Conservation (phyloP, 257 asterid genomes). For the Solanum bulbocastanum region DNA sequence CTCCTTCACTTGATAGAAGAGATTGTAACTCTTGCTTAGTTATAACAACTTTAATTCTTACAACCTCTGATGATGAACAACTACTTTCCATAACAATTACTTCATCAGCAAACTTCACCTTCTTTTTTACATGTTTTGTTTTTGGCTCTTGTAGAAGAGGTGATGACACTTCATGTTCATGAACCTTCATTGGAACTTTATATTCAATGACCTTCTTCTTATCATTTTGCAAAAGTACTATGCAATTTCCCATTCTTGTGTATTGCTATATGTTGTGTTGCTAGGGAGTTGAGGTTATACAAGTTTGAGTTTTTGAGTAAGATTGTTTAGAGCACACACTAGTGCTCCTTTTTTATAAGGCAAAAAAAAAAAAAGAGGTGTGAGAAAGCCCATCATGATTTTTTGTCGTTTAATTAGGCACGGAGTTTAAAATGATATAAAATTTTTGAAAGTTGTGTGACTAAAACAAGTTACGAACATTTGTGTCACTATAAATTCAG, state of each 20-base stretch:
- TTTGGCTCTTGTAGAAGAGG: slow-evolving; percentile 19
- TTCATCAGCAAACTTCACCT: slow-evolving; percentile 29
- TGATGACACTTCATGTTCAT: slow-evolving; percentile 36
- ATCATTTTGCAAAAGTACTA: slow-evolving; percentile 38
- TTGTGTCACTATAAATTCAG: not conserved
- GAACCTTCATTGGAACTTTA: slow-evolving; percentile 38
- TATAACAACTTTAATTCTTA: slow-evolving; percentile 64
- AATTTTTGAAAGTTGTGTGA: not conserved
- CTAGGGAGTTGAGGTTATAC: not conserved
- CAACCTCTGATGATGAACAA: slow-evolving; percentile 17
- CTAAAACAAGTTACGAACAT: not conserved
- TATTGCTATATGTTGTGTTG: not conserved
- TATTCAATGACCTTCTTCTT: slow-evolving; percentile 42
- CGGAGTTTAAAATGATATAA: not conserved
- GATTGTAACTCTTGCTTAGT: slow-evolving; percentile 57
- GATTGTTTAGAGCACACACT: not conserved
- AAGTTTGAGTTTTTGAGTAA: not conserved
- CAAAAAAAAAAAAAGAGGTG: not conserved
- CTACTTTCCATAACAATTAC: slow-evolving; percentile 9
- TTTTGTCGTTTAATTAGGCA: rapidly evolving
- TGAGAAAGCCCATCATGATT: not conserved
- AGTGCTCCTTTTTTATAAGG: not conserved
- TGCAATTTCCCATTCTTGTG: slow-evolving; percentile 43
- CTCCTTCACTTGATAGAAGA: slow-evolving; percentile 30
- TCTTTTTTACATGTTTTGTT: slow-evolving; percentile 8